phyloP scores from a whole-genome alignment of 805 yeast species.

The Lachancea fermentati region DNA sequence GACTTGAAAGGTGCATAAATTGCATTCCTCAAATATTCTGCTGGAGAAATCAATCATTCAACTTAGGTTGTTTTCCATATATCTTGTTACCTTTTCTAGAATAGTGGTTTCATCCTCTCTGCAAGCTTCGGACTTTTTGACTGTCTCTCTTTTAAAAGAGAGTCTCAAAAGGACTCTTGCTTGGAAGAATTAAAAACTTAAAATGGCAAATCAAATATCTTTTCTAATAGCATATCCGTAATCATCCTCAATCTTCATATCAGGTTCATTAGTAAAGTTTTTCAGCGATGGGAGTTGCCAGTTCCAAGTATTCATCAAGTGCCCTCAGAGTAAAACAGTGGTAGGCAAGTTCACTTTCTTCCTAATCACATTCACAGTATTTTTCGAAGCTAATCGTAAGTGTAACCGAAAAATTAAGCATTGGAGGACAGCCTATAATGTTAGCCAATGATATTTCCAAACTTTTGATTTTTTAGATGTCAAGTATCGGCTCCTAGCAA shows the following conservation, averaged over 20 bases:
- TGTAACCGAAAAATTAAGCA: constrained; percentile 11
- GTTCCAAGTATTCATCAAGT: background rate
- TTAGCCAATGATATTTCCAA: constrained; percentile 12
- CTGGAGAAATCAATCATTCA: constrained; percentile 1
- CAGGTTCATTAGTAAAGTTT: background rate
- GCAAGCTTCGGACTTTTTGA: too few species aligned
- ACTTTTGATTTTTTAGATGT: constrained; percentile 1
- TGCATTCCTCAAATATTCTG: constrained; percentile 1
- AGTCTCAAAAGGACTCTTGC: constrained; percentile 11
- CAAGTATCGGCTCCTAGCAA: constrained; percentile 2
- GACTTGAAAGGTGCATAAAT: constrained; percentile 14
- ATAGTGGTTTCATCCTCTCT: background rate
- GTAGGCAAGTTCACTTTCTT: constrained; percentile 7
- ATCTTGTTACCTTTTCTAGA: background rate
- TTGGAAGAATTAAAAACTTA: constrained; percentile 14
- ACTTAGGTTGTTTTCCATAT: background rate
- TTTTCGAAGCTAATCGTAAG: constrained; percentile 16
- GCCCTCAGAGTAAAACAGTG: constrained; percentile 8
- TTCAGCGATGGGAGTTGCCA: background rate
- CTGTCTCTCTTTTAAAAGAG: constrained; percentile 9
- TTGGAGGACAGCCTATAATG: constrained; percentile 10
- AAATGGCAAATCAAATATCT: constrained; percentile 9
- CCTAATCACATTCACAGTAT: constrained; percentile 2
- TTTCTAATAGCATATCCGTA: constrained; percentile 13
- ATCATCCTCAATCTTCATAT: background rate